A percentile compares a stretch with the other conserved stretches of the same genome.
Evolutionary conservation across 2,329 filamentous ascomycete species (phyloP).

Genomic region (Clonostachys solani): DNA sequence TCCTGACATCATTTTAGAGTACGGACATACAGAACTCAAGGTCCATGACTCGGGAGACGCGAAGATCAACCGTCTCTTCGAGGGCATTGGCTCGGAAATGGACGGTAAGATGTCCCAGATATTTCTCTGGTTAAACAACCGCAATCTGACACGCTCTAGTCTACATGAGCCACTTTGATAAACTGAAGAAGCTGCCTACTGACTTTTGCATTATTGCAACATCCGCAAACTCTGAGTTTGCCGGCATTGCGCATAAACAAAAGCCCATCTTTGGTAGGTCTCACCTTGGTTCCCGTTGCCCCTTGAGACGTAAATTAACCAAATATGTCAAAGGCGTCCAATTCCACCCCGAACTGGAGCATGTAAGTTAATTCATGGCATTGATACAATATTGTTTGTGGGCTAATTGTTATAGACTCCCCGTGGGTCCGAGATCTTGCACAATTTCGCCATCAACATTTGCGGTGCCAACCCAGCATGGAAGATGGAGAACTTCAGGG

Average conservation of each 20-base stretch:
- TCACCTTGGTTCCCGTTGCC: not conserved
- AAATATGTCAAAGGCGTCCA: constrained; percentile 55
- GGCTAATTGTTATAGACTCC: constrained; percentile 50
- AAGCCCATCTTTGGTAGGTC: constrained; percentile 63
- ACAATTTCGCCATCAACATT: constrained; percentile 82
- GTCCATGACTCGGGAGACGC: too few relatives aligned
- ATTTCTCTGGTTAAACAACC: not conserved
- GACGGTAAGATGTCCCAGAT: not conserved
- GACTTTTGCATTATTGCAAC: constrained; percentile 71
- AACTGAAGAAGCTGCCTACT: constrained; percentile 69
- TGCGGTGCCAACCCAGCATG: constrained; percentile 75
- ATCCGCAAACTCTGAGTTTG: constrained; percentile 73
- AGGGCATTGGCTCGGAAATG: constrained; percentile 47
- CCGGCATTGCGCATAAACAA: constrained; percentile 69
- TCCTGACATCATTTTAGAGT: constrained; percentile 39
- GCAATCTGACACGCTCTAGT: constrained; percentile 25
- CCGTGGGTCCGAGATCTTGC: constrained; percentile 64
- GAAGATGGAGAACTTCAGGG: constrained; percentile 81
- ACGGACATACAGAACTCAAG: constrained; percentile 63
- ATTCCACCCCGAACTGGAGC: constrained; percentile 77
- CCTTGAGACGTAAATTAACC: constrained; percentile 3
- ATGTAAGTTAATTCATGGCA: constrained; percentile 9
- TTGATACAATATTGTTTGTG: not conserved
- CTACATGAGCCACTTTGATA: constrained; percentile 90
- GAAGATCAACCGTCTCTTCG: constrained; percentile 76